phyloP scores from a whole-genome alignment of 2,329 filamentous ascomycete genomes.

The Fusarium sp. region DNA sequence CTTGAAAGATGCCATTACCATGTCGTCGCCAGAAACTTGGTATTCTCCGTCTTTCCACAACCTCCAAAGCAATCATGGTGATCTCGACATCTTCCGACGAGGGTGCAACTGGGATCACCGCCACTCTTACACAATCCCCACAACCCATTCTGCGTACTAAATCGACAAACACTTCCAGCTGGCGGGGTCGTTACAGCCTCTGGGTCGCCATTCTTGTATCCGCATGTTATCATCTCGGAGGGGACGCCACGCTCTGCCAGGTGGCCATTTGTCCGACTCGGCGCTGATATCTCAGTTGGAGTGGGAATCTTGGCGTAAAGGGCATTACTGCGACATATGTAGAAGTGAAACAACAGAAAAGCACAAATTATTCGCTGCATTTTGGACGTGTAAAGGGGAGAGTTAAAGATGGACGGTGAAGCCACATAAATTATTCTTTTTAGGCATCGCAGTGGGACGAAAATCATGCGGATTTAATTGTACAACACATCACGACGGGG shows the following conservation, averaged over 20 bases:
- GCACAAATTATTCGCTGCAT: constrained; percentile 3
- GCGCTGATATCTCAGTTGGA: constrained; percentile 22
- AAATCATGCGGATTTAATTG: background rate
- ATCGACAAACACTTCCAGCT: constrained; percentile 49
- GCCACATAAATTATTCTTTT: background rate
- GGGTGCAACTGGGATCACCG: constrained; percentile 41
- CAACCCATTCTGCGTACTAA: constrained; percentile 48
- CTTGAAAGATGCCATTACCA: constrained; percentile 42
- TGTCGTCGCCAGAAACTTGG: constrained; percentile 47
- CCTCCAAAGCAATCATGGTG: constrained; percentile 46
- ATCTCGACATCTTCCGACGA: constrained; percentile 53
- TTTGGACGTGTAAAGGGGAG: background rate
- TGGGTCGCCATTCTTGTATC: constrained; percentile 47
- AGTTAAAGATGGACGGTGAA: background rate
- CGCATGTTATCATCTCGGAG: constrained; percentile 43
- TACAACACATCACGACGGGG: background rate
- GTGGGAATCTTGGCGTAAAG: background rate
- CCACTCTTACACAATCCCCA: constrained; percentile 52
- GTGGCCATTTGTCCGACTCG: background rate
- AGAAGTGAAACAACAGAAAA: constrained; percentile 24
- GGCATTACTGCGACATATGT: background rate
- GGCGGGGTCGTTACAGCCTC: constrained; percentile 44
- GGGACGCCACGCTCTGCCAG: constrained; percentile 5
- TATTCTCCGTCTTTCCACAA: constrained; percentile 44
- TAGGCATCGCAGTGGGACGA: background rate